A percentile compares a stretch with the other conserved stretches of the same genome.
These are phyloP conservation scores for Barnettozyma wickerhamii DNA, from an alignment of 805 yeast species.

Conservation along the genomic window DNA sequence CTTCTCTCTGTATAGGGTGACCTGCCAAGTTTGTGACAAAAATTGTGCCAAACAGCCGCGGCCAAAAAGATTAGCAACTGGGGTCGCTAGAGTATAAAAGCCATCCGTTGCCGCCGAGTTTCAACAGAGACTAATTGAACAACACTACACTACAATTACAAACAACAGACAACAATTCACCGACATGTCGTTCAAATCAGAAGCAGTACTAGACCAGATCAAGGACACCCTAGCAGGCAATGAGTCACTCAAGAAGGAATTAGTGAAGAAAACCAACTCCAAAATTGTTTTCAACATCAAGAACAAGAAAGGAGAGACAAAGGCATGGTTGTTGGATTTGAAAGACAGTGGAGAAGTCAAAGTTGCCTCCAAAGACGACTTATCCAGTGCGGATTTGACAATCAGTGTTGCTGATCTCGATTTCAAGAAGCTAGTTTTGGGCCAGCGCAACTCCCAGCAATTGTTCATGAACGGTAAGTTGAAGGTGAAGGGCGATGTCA, in stretches of 20 bases:
- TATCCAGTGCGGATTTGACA: conserved; percentile 53
- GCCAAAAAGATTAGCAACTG: neutral
- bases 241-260: conserved; percentile 15
- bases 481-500: conserved; percentile 85
- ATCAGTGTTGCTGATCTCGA: conserved; percentile 64
- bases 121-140: too few relatives aligned
- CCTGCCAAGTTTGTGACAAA: too few relatives aligned
- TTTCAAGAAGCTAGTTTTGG: conserved; percentile 65
- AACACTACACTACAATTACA: too few relatives aligned
- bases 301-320: conserved; percentile 49
- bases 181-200: conserved; percentile 32
- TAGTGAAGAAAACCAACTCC: conserved; percentile 45
- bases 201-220: conserved; percentile 20
- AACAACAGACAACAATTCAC: conserved; percentile 79
- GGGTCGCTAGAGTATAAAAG: too few relatives aligned
- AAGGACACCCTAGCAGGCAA: conserved; percentile 16
- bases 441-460: conserved; percentile 82
- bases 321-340: conserved; percentile 65
- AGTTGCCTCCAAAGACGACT: conserved; percentile 41
- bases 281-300: conserved; percentile 62
- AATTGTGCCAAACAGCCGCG: neutral
- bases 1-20: too few relatives aligned
- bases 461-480: conserved; percentile 80
- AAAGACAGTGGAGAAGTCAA: conserved; percentile 48
- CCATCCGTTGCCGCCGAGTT: too few relatives aligned